Conservation (phyloP, 768 basidiomycete species). For the Lentinus tigrinus region DNA sequence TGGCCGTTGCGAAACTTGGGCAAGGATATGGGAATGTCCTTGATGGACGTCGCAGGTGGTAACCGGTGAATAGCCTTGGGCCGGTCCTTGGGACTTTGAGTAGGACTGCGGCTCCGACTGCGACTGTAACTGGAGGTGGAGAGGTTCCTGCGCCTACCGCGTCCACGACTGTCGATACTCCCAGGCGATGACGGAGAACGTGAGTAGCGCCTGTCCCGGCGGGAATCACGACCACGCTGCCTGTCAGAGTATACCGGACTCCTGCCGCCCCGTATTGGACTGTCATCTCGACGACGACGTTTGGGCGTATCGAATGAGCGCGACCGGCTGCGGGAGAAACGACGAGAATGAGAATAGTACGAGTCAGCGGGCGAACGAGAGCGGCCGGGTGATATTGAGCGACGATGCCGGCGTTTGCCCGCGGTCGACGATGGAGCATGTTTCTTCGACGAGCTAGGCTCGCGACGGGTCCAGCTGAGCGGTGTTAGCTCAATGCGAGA, state of each 20-base stretch:
- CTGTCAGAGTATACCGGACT: conserved; percentile 52
- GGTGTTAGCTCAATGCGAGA: neutral
- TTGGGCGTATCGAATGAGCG: conserved; percentile 62
- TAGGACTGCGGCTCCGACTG: conserved; percentile 48
- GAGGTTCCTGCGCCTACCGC: conserved; percentile 44
- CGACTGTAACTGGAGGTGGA: conserved; percentile 60
- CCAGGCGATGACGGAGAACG: conserved; percentile 30
- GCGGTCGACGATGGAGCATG: conserved; percentile 29
- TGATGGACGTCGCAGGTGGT: conserved; percentile 46
- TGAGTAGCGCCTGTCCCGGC: conserved; percentile 31
- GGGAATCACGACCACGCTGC: conserved; percentile 31
- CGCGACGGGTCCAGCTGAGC: conserved; percentile 67
- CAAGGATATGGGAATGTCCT: conserved; percentile 24
- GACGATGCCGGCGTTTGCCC: conserved; percentile 42
- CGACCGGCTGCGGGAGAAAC: conserved; percentile 65
- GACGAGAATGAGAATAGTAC: conserved; percentile 61
- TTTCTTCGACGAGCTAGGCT: conserved; percentile 43
- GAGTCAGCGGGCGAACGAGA: conserved; percentile 63
- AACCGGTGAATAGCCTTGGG: conserved; percentile 63
- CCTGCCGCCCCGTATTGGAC: conserved; percentile 40
- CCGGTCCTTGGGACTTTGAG: conserved; percentile 48
- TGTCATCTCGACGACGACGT: conserved; percentile 51
- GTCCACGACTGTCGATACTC: conserved; percentile 35
- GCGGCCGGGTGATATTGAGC: conserved; percentile 51
- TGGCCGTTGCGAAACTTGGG: conserved; percentile 18